Evolutionary conservation across 192 early-diverging fungal genomes (phyloP), one percentile per base, ranked within the genome.

Genomic region (Backusella morwellensis): DNA sequence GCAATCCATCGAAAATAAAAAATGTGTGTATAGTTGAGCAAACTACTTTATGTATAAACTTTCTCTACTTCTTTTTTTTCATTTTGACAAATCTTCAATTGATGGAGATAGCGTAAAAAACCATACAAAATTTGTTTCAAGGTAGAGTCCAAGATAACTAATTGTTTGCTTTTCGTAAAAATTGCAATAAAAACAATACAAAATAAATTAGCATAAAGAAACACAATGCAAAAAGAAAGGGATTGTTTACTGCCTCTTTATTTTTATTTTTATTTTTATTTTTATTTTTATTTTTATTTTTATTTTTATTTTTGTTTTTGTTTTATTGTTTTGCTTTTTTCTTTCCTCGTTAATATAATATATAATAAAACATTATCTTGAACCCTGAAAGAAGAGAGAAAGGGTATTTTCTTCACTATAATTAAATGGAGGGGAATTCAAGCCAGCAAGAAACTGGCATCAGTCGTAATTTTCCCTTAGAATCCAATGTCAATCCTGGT

Each of bases 191-290:
- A 63, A 63, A 26, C 56, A 63, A 63, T 63, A 26, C 23, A 63
- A 35, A 73, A 73, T 40, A 73, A 54, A 72, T 19, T 59, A 19
- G n/a, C 14, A 29, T 74, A 74, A 56, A 63, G 35, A 26, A 47
- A 19, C 35, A 59, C 32, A 56, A 74, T 41, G 38, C 17, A 70
- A 29, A 70, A 40, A 70, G 15, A 70, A 70, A 70, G 36, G 26
- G 17, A 21, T 73, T 52, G 26, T 21, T 50, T 19, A 19, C 12
- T 5, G 6, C 1, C 47, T 72, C n/a, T 50, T 72, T 34, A 40
- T 71, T 71, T 71, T 71, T 71, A 29, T 29, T 29, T 29, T 26
- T 36, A 40, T 38, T 42, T 35, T 52, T n/a, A 17, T 21, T 17
- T 14, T 29, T 14, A 3, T 29, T 63, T 63, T 63, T n/a, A 17